Base-by-base conservation (phyloP, 2,329 filamentous ascomycete species). In the Xylariaceae sp. region DNA sequence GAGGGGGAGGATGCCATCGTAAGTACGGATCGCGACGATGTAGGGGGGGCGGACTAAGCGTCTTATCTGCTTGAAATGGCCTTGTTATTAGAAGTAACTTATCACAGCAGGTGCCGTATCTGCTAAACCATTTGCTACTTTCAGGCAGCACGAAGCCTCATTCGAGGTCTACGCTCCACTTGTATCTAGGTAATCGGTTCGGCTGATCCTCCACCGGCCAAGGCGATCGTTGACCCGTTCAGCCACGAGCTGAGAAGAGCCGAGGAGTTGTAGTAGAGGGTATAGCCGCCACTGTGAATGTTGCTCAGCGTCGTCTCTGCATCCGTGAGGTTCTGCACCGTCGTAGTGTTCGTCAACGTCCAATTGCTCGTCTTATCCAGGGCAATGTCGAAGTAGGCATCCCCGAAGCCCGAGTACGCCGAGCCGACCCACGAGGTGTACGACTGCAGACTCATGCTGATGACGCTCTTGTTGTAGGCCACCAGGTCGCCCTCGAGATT, bases 11-110 rank as follows among this genome's bases (percentile, higher is more conserved):
- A 24, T 31, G 23, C 24, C 3, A 35, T 35, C 22, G 18, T 31
- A n/a, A 31, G 27, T 11, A 34, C 31, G n/a, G 32, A 38, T 27
- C 27, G n/a, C 22, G 27, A 34, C 24, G 15, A 29, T 26, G 19
- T 23, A n/a, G n/a, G n/a, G n/a, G n/a, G n/a, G n/a, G n/a, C n/a
- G n/a, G n/a, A n/a, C n/a, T n/a, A n/a, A n/a, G n/a, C n/a, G n/a
- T n/a, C n/a, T n/a, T n/a, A n/a, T n/a, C n/a, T n/a, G n/a, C n/a
- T n/a, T n/a, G n/a, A n/a, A n/a, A n/a, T n/a, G n/a, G n/a, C n/a
- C n/a, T n/a, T n/a, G n/a, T n/a, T n/a, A n/a, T n/a, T n/a, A n/a
- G n/a, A n/a, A n/a, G n/a, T n/a, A n/a, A n/a, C n/a, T n/a, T n/a
- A n/a, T n/a, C n/a, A n/a, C n/a, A n/a, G n/a, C n/a, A n/a, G n/a